A percentile compares a stretch with the other conserved stretches of the same genome.
phyloP scores from a whole-genome alignment of 2,329 filamentous ascomycete species.

The Scytalidium sp. region DNA sequence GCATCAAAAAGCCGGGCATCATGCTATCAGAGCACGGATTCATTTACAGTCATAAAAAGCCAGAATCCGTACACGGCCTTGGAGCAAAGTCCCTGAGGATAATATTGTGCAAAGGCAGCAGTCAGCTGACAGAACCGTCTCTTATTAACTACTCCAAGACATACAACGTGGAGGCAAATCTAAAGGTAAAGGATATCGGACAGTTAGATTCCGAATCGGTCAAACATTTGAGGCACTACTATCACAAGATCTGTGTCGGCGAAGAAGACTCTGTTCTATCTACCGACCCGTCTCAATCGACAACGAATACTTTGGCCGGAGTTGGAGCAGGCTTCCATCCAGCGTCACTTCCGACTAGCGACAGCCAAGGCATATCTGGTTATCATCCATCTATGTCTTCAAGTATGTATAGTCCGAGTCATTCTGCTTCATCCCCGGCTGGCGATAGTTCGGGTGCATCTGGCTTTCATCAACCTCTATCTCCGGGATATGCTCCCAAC shows the following conservation, averaged over 20 bases:
- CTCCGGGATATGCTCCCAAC: no score
- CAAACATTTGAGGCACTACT: background rate
- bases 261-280: background rate
- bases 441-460: no score
- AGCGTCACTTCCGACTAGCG: background rate
- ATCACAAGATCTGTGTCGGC: background rate
- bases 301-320: background rate
- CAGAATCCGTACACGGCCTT: conserved; percentile 7
- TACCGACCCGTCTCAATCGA: background rate
- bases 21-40: background rate
- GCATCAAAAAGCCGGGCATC: background rate
- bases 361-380: background rate
- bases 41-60: conserved; percentile 6
- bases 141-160: conserved; percentile 18
- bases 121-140: conserved; percentile 10
- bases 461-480: no score
- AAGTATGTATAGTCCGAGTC: no score
- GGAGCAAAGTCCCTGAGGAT: conserved; percentile 12
- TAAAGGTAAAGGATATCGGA: conserved; percentile 14
- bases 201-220: background rate
- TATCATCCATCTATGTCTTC: no score
- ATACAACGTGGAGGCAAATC: conserved; percentile 18
- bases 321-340: background rate
- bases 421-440: no score
- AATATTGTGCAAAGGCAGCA: conserved; percentile 6